Evolutionary conservation across 441 rosid genomes (phyloP), one percentile per base, ranked within the genome.

Genomic region (Gossypium davidsonii): DNA sequence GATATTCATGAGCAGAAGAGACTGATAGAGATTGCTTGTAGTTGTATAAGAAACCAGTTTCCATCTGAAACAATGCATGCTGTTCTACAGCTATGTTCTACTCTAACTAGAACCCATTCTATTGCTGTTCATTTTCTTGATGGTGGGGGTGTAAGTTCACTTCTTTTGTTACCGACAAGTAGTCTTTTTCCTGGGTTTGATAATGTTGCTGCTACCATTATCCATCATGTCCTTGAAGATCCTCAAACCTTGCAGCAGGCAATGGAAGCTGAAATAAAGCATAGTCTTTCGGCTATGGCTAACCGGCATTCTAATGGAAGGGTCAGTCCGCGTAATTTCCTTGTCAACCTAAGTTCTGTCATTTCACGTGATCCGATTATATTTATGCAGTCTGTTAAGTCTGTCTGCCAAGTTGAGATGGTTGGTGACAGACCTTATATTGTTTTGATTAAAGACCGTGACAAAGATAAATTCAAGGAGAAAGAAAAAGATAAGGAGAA

Each of bases 211-310:
- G 92, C 97, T 63, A 88, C 93, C 74, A 91, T 95, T 21, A 86
- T 93, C 81, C 92, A 97, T 48, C 98, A 95, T 68, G 87, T 90
- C 79, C 97, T 95, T 74, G 99, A 95, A 83, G 99, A 95, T 88
- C 93, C 99, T 34, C 96, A 90, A 79, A 95, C 99, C 69, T 91
- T 95, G 73, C 98, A 93, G 85, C 99, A 89, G 82, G 98, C 98
- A 61, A 95, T 95, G 99, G 99, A 95, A 86, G 87, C 95, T 83
- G 99, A 93, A 83, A 95, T 95, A 78, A 88, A 84, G 83, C 99
- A 90, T 76, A 90, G 82, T 74, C 90, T 95, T 74, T 87, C 89
- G 56, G 85, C 91, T 78, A 90, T 89, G 76, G 94, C 98, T 65
- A 91, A 86, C 75, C 85, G 99, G 80, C 94, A 95, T 80, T 74